A percentile compares a stretch with the other conserved stretches of the same genome.
Conservation (phyloP, 176 grass and related monocot species). For the Olyra latifolia region DNA sequence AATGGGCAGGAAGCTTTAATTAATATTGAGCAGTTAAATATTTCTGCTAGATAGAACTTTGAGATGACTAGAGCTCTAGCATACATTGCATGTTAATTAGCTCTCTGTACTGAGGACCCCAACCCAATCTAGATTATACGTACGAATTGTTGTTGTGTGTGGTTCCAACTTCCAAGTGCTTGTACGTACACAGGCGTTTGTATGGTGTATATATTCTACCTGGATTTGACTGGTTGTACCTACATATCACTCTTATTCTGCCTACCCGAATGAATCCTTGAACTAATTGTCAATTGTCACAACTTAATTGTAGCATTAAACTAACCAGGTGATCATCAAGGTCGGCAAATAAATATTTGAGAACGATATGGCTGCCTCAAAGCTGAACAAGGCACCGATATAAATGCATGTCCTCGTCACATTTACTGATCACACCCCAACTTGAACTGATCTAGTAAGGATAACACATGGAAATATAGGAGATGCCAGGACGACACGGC, state of each 20-base stretch:
- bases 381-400: neutral
- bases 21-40: neutral
- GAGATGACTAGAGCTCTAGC: neutral
- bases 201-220: neutral
- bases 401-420: constrained; percentile 19
- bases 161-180: neutral
- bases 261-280: neutral
- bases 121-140: neutral
- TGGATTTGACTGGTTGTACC: neutral
- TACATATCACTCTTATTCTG: neutral
- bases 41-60: neutral
- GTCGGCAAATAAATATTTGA: constrained; percentile 11
- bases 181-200: neutral
- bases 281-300: neutral
- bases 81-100: neutral
- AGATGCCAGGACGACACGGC: neutral
- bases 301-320: neutral
- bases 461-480: neutral
- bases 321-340: neutral
- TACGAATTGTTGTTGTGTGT: neutral
- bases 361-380: neutral
- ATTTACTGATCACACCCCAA: neutral
- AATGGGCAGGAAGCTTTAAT: neutral
- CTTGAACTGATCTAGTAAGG: neutral
- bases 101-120: neutral